Evolutionary conservation across 495 filamentous ascomycete genomes (phyloP), one percentile per base, ranked within the genome.

Genomic region (Schizothecium vesticola): DNA sequence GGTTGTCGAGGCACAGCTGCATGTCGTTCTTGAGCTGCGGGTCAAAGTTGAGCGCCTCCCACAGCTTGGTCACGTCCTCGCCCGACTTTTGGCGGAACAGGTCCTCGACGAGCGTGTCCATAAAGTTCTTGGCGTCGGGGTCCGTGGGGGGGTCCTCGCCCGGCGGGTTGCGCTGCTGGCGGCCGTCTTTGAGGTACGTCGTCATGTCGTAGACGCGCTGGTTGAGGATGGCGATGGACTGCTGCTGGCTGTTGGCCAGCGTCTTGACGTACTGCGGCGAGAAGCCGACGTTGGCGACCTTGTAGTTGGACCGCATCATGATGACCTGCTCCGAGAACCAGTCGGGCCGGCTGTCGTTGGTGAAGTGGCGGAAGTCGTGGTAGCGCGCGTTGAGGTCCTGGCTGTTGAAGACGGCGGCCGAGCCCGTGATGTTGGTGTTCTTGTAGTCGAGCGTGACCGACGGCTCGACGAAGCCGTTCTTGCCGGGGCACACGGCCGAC

Each of bases 311-410:
- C 70, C 88, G 89, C 59, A 99, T 82, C 72, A 87, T 82, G 59
- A 87, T 83, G 86, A 97, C 91, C 77, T 92, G 89, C 78, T 98
- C 91, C 61, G 82, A 88, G 80, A 91, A 97, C 95, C 95, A 99
- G 75, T 96, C 92, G 2, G 89, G 88, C 7, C 93, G 89, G 58
- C 84, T 89, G 77, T 96, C 91, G 67, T 92, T 91, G 36, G 86
- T 92, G 74, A 87, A 92, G 73, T 83, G 87, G 68, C 95, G 88
- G 87, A 97, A 99, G 77, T 99, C 95, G 74, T 99, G 95, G 74
- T 94, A 99, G 67, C 84, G 83, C 16, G 87, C 75, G 72, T 97
- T 96, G 56, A 77, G 71, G 73, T 98, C 96, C 55, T 85, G 83
- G 29, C 75, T 81, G 74, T 85, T 88, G 76, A 93, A 85, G 6